These are phyloP conservation scores for Tolypocladium inflatum DNA, from an alignment of 2,329 filamentous ascomycete species.

Conservation along the genomic window DNA sequence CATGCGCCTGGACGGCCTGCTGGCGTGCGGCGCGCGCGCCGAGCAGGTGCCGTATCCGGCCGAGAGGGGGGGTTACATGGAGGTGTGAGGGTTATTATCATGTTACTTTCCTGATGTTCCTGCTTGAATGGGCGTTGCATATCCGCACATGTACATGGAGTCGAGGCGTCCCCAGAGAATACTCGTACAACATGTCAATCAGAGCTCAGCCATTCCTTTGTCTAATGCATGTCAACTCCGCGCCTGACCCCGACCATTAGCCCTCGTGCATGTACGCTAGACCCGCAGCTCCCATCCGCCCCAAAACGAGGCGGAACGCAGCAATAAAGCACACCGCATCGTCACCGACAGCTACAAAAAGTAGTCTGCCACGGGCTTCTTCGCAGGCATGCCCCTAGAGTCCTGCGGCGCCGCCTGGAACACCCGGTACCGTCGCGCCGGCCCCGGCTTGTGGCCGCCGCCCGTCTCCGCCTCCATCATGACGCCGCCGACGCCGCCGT, in stretches of 20 bases:
- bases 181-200: not conserved
- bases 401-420: constrained; percentile 97
- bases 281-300: not conserved
- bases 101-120: no score
- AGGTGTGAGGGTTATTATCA: not conserved
- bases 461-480: constrained; percentile 38
- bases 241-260: not conserved
- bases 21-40: not conserved
- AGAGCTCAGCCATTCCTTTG: not conserved
- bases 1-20: not conserved
- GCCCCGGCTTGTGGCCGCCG: constrained; percentile 46
- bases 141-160: no score
- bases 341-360: constrained; percentile 53
- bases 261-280: not conserved
- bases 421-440: constrained; percentile 83
- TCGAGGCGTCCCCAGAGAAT: not conserved
- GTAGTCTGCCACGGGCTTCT: constrained; percentile 96
- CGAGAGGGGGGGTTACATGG: not conserved
- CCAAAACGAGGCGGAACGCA: not conserved
- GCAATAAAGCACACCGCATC: not conserved
- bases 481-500: constrained; percentile 35
- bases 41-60: not conserved
- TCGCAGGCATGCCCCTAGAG: constrained; percentile 92
- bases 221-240: not conserved
- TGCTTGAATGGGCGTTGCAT: no score